Base-by-base conservation (phyloP, 2,329 filamentous ascomycete species). In the Cercospora sp. region DNA sequence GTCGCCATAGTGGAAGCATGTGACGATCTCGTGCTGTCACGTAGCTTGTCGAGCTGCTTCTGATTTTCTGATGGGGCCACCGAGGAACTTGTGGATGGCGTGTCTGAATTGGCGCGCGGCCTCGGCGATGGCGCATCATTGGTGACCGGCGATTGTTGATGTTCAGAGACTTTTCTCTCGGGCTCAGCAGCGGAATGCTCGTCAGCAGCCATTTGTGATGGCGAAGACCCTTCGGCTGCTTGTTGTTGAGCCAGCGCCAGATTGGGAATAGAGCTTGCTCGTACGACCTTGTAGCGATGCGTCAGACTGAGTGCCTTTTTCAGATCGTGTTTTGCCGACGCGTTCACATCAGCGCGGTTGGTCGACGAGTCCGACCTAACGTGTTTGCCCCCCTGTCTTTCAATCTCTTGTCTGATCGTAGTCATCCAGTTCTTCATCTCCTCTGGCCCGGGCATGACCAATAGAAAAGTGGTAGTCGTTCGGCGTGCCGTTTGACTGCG, bases 371-470 rank as follows among this genome's bases (percentile, higher is more conserved):
- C 88, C 0, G 87, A 86, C 26, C 86, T 77, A 65, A 84, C 83
- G 77, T 86, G 89, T 80, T 87, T 90, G 18, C 91, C 91, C 30
- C 90, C 90, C 7, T 91, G 79, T 5, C 83, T 82, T 73, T 92
- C 89, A 62, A 94, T 93, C 74, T 91, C 89, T 64, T 85, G 85
- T 45, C 91, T 86, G 31, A 94, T 81, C 0, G 85, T 83, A 1
- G 85, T 84, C 76, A 94, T 87, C 92, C 92, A 95, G 53, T 82
- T 81, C 68, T 93, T 89, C 90, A 94, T 91, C 55, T 91, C 89
- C 70, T 90, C 87, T 2, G 90, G 88, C 68, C 82, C 88, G 63
- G 92, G 88, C 70, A 94, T 89, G 0, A 94, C 87, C 76, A 95
- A 84, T 26, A 95, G 80, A 65, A 93, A 85, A 69, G 88, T 91